Evolutionary conservation across 1,284 basidiomycete species (phyloP).

Genomic region (Sanghuangporus baumii): DNA sequence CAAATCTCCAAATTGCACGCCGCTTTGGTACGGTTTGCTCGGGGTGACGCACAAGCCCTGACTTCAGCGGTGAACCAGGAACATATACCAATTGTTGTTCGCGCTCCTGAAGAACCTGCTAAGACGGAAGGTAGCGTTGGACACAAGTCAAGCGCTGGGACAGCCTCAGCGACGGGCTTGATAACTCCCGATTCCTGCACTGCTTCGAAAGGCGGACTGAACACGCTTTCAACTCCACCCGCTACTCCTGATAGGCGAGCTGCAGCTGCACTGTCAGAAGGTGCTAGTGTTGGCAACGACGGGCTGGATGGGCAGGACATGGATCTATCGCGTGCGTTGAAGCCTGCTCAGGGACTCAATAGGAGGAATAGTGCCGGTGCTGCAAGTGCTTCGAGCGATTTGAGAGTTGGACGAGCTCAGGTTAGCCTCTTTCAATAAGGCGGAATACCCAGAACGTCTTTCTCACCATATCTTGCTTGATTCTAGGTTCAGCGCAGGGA

Average conservation of each 20-base stretch:
- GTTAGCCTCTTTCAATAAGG: background rate
- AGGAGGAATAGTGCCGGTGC: background rate
- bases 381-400: background rate
- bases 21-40: background rate
- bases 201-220: background rate
- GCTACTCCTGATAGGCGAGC: slow-evolving; percentile 1
- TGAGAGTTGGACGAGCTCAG: background rate
- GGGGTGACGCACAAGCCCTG: background rate
- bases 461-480: background rate
- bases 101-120: background rate
- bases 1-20: background rate
- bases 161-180: background rate
- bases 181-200: background rate
- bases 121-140: background rate
- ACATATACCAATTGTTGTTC: background rate
- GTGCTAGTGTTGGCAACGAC: background rate
- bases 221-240: background rate
- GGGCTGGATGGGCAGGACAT: background rate
- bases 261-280: background rate
- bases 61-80: background rate
- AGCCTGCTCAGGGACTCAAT: background rate
- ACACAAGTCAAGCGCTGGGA: background rate
- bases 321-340: background rate
- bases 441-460: background rate
- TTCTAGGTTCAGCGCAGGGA: slow-evolving; percentile 6